These are phyloP conservation scores for Pseudevernia furfuracea DNA, from an alignment of 495 filamentous ascomycete species.

Conservation along the genomic window DNA sequence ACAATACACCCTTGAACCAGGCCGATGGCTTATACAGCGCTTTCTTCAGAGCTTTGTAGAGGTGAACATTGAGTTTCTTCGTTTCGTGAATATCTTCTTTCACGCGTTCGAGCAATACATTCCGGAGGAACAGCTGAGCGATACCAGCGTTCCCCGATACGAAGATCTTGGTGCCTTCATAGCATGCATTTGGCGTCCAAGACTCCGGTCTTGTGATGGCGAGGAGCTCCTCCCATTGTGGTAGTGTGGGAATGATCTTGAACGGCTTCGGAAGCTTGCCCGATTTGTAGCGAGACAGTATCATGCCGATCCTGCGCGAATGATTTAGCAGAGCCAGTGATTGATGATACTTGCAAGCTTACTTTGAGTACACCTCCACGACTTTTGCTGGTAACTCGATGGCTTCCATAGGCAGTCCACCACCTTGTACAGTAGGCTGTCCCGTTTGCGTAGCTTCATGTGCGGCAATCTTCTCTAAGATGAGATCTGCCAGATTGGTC, in stretches of 20 bases:
- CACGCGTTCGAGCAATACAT: constrained; percentile 76
- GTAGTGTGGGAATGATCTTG: constrained; percentile 88
- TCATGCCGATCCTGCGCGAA: constrained; percentile 60
- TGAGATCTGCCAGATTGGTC: constrained; percentile 84
- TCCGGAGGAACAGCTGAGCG: constrained; percentile 72
- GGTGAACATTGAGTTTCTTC: constrained; percentile 89
- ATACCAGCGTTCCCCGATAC: constrained; percentile 68
- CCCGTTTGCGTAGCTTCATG: constrained; percentile 65
- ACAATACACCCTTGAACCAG: constrained; percentile 95
- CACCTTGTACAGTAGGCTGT: constrained; percentile 39
- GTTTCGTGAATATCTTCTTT: constrained; percentile 80
- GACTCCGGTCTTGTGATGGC: constrained; percentile 69
- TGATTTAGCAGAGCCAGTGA: constrained; percentile 13
- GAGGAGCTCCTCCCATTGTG: constrained; percentile 82
- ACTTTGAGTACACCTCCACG: constrained; percentile 89
- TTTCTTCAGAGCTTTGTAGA: constrained; percentile 89
- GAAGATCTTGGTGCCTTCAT: constrained; percentile 82
- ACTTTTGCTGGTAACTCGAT: constrained; percentile 83
- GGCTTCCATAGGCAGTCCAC: constrained; percentile 61
- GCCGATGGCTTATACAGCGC: constrained; percentile 90
- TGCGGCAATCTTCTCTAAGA: constrained; percentile 86
- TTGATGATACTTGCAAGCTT: not conserved
- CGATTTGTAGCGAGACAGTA: constrained; percentile 88
- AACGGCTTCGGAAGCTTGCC: constrained; percentile 94
- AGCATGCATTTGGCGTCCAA: constrained; percentile 84